Percentiles rank a stretch among this genome's conserved stretches.
Conservation (phyloP, 2,329 filamentous ascomycete genomes). For the Fonsecaea monophora region DNA sequence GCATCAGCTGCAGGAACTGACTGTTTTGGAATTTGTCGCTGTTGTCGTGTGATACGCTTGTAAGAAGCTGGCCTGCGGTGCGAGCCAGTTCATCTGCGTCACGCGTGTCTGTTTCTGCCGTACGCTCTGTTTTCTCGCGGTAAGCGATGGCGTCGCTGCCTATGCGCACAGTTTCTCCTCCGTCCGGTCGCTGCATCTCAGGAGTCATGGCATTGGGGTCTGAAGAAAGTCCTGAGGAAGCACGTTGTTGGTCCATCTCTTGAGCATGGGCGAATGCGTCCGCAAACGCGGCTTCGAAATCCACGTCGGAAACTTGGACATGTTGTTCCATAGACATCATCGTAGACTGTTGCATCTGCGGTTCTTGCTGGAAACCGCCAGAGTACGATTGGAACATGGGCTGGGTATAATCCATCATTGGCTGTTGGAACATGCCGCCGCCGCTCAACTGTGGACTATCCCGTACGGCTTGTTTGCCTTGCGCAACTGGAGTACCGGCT, state of each 20-base stretch:
- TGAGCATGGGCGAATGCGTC: slow-evolving; percentile 36
- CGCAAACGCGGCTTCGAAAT: slow-evolving; percentile 39
- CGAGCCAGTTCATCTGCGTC: slow-evolving; percentile 72
- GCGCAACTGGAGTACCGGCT: slow-evolving; percentile 40
- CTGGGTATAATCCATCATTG: slow-evolving; percentile 24
- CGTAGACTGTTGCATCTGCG: slow-evolving; percentile 39
- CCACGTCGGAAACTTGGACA: slow-evolving; percentile 32
- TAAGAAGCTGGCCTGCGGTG: slow-evolving; percentile 73
- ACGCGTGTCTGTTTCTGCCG: slow-evolving; percentile 42
- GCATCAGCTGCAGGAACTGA: slow-evolving; percentile 78
- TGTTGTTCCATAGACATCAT: slow-evolving; percentile 26
- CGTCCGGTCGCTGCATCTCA: slow-evolving; percentile 20
- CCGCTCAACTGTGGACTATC: slow-evolving; percentile 38
- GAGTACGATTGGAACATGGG: slow-evolving; percentile 38
- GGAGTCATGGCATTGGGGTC: not conserved
- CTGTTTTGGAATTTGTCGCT: slow-evolving; percentile 79
- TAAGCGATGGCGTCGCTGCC: slow-evolving; percentile 53
- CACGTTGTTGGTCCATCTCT: slow-evolving; percentile 31
- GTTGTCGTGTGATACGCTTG: slow-evolving; percentile 71
- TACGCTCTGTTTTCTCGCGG: slow-evolving; percentile 32
- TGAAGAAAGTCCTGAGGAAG: not conserved
- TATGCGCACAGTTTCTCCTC: slow-evolving; percentile 46
- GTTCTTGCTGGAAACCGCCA: slow-evolving; percentile 16
- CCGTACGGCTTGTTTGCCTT: slow-evolving; percentile 29
- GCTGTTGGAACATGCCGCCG: slow-evolving; percentile 27